A percentile compares a stretch with the other conserved stretches of the same genome.
These are phyloP conservation scores for Litchi chinensis DNA, from an alignment of 345 rosid species.

Conservation along the genomic window DNA sequence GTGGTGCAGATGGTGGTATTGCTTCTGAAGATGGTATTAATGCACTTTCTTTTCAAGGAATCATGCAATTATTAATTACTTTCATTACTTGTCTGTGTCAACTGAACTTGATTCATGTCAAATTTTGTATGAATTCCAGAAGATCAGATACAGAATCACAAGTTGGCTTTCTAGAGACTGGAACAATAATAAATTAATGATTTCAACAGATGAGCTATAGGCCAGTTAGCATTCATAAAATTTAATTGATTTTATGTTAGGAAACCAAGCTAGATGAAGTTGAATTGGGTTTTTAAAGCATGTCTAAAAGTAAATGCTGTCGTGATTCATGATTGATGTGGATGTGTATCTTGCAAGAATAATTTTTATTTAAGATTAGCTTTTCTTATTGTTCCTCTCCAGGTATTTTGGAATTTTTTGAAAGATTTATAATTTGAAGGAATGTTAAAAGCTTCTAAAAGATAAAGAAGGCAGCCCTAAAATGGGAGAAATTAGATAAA, in stretches of 20 bases:
- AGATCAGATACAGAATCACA: background rate
- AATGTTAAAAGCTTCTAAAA: background rate
- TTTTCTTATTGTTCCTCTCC: background rate
- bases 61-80: background rate
- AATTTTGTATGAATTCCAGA: background rate
- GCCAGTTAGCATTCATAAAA: background rate
- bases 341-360: background rate
- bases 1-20: slow-evolving; percentile 42
- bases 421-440: background rate
- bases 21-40: slow-evolving; percentile 61
- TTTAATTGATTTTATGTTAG: background rate
- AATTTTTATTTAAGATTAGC: background rate
- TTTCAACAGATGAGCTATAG: background rate
- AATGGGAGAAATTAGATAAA: background rate
- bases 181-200: background rate
- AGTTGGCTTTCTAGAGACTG: background rate
- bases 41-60: background rate
- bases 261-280: background rate
- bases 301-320: background rate
- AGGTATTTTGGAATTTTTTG: background rate
- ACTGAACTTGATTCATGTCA: background rate
- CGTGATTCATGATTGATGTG: background rate
- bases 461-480: background rate
- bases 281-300: background rate
- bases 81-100: background rate